These are phyloP conservation scores for Paraphoma sp. DNA, from an alignment of 2,329 filamentous ascomycete genomes.

Conservation along the genomic window DNA sequence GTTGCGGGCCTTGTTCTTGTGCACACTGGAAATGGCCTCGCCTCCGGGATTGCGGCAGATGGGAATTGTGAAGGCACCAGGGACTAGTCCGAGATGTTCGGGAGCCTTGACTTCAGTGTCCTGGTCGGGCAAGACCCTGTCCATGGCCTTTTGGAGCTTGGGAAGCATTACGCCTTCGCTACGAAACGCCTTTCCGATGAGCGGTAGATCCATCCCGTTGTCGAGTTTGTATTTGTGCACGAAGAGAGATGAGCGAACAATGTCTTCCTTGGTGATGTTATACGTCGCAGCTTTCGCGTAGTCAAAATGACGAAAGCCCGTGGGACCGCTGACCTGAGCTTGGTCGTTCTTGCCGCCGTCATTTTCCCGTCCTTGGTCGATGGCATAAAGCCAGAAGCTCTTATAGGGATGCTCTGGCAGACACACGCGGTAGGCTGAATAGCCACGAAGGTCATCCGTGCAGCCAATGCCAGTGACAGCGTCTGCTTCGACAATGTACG, in stretches of 20 bases:
- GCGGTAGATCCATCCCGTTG: background rate
- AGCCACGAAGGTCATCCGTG: background rate
- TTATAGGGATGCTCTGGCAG: background rate
- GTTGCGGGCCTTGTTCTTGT: conserved; percentile 5
- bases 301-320: conserved; percentile 2
- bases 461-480: background rate
- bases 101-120: background rate
- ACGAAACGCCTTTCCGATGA: background rate
- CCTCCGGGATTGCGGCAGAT: conserved; percentile 18
- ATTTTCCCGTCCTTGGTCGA: background rate
- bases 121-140: background rate
- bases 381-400: conserved; percentile 1
- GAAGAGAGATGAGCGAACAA: conserved; percentile 9
- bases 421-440: background rate
- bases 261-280: conserved; percentile 22
- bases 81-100: background rate
- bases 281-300: conserved; percentile 14
- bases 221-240: conserved; percentile 2
- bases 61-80: conserved; percentile 10
- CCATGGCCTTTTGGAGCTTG: background rate
- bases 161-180: background rate
- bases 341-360: background rate
- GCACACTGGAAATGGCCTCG: conserved; percentile 18
- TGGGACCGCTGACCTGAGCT: conserved; percentile 3
- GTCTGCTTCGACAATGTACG: conserved; percentile 2